Conservation (phyloP, 2,329 filamentous ascomycete species). For the Zelopaecilomyces penicillatus region DNA sequence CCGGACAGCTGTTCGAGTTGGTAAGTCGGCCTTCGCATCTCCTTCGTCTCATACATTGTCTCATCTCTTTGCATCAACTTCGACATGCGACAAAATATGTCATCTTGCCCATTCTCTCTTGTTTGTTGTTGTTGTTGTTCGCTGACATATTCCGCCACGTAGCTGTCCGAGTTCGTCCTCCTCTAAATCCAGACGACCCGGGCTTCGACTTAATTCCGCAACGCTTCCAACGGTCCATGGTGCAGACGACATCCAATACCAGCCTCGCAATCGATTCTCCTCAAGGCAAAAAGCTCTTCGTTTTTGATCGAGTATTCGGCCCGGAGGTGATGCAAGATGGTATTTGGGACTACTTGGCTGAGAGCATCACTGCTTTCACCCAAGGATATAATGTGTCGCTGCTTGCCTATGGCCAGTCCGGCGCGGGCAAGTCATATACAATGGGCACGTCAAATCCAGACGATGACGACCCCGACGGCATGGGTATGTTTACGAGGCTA, state of each 20-base stretch:
- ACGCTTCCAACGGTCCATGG: slow-evolving; percentile 86
- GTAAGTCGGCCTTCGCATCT: slow-evolving; percentile 44
- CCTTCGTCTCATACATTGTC: not conserved
- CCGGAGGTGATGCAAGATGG: slow-evolving; percentile 79
- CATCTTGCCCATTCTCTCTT: not conserved
- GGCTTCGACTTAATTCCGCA: slow-evolving; percentile 93
- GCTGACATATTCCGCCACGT: slow-evolving; percentile 8
- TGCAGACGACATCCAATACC: slow-evolving; percentile 79
- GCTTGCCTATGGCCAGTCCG: slow-evolving; percentile 93
- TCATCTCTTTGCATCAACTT: not conserved
- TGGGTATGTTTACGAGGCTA: slow-evolving; percentile 54
- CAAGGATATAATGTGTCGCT: slow-evolving; percentile 99
- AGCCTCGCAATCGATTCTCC: slow-evolving; percentile 83
- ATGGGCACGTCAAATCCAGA: slow-evolving; percentile 90
- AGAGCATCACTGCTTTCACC: slow-evolving; percentile 82
- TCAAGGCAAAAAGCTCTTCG: slow-evolving; percentile 87
- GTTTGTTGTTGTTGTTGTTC: not conserved
- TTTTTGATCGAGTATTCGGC: slow-evolving; percentile 91
- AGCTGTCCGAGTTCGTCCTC: slow-evolving; percentile 91
- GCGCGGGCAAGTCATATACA: slow-evolving; percentile 95
- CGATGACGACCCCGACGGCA: slow-evolving; percentile 65
- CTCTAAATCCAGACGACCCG: slow-evolving; percentile 73
- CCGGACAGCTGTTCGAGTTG: slow-evolving; percentile 91
- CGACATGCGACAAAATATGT: not conserved
- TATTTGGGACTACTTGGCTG: slow-evolving; percentile 86